A percentile compares a stretch with the other conserved stretches of the same genome.
These are phyloP conservation scores for Immersiporthe knoxdaviesiana DNA, from an alignment of 2,329 filamentous ascomycete species.

Conservation along the genomic window DNA sequence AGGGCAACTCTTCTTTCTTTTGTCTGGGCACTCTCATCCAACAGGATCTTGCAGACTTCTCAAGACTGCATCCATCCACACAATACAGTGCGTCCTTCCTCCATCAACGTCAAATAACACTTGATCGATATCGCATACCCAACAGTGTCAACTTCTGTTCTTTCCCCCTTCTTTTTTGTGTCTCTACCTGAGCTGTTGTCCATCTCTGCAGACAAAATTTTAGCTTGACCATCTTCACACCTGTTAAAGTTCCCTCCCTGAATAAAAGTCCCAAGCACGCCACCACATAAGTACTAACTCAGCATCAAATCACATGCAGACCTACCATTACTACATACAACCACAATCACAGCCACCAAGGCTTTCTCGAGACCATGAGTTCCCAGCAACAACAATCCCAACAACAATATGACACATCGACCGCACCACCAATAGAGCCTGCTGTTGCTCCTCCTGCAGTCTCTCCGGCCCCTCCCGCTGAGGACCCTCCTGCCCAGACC, in stretches of 20 bases:
- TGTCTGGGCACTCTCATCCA: neutral
- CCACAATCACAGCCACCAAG: no score
- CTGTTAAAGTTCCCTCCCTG: neutral
- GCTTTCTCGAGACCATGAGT: neutral
- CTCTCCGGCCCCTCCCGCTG: neutral
- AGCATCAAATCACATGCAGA: neutral
- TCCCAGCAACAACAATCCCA: neutral
- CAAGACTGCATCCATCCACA: neutral
- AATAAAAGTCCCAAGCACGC: neutral
- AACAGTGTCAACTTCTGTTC: no score
- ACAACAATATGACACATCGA: neutral
- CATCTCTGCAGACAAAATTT: neutral
- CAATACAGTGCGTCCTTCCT: neutral
- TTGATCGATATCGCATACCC: neutral
- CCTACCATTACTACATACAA: neutral
- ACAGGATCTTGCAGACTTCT: neutral
- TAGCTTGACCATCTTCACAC: neutral
- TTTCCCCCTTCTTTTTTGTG: neutral
- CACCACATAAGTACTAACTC: neutral
- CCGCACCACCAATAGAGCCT: neutral
- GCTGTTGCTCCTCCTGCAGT: constrained; percentile 4
- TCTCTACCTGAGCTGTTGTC: neutral
- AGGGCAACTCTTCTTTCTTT: neutral
- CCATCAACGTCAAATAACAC: neutral
- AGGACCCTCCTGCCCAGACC: neutral